A percentile compares a stretch with the other conserved stretches of the same genome.
These are phyloP conservation scores for Paraleonurus japonicus DNA, from an alignment of 257 asterid species.

Conservation along the genomic window DNA sequence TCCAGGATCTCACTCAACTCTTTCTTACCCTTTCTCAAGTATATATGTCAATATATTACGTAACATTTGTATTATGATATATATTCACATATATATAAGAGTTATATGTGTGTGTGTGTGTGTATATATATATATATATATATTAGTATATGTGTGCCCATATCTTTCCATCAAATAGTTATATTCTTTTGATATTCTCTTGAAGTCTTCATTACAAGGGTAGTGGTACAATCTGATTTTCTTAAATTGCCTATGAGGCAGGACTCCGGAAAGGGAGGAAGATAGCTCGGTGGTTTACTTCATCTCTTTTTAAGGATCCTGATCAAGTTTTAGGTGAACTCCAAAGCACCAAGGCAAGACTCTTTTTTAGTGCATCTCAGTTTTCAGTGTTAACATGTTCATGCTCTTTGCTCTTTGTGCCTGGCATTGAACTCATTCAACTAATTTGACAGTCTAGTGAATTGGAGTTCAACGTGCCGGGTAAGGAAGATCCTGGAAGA, in stretches of 20 bases:
- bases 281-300: conserved; percentile 77
- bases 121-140: no score
- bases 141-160: not conserved
- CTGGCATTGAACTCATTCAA: conserved; percentile 27
- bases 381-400: conserved; percentile 10
- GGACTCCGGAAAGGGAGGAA: conserved; percentile 75
- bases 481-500: conserved; percentile 46
- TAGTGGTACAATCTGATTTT: conserved; percentile 9
- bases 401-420: conserved; percentile 16
- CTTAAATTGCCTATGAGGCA: conserved; percentile 36
- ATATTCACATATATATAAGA: not conserved
- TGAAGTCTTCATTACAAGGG: conserved; percentile 20
- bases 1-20: conserved; percentile 7
- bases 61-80: not conserved
- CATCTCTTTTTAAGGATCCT: conserved; percentile 63
- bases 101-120: not conserved
- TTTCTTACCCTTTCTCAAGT: not conserved
- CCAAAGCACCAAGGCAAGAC: conserved; percentile 43
- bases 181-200: conserved; percentile 8
- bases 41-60: not conserved
- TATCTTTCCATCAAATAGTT: not conserved
- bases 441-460: conserved; percentile 46
- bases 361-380: conserved; percentile 22
- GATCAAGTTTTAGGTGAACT: conserved; percentile 47
- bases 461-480: conserved; percentile 40